Base-by-base conservation (phyloP, 805 yeast species). In the Ogataea parapolymorpha region DNA sequence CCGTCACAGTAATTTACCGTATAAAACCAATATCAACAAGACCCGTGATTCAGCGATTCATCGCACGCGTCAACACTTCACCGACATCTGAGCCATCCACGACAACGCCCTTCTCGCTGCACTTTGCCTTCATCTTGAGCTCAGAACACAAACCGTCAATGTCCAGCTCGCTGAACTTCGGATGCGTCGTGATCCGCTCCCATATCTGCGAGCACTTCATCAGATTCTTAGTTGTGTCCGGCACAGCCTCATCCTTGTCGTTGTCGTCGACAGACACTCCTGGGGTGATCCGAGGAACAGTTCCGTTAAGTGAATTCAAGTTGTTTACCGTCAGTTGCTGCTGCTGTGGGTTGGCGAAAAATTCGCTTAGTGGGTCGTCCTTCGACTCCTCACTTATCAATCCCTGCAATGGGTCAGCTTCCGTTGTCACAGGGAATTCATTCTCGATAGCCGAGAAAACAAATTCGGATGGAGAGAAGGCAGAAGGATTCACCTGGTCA, bases 161-260 rank as follows among this genome's bases (percentile, higher is more conserved):
- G 62, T 93, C 99, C 39, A 93, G 72, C 45, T 90, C 96, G 5
- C 93, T 80, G 63, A 90, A 93, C 59, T 84, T 79, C 25, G 99
- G 98, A 70, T 93, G 98, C 16, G 93, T 65, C 2, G 96, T 85
- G 27, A 93, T 84, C 57, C 98, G 76, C 63, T 91, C 98, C 99
- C 99, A 93, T 12, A 91, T 83, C 52, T 89, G 96, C 0, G 95
- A 78, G 63, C 99, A 93, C 56, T 79, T 79, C 65, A 85, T 65
- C 51, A 79, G 59, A 11, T 75, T 70, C 13, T 63, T 65, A 42
- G 80, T 83, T 7, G 78, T 83, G 4, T 83, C 76, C 5, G 95
- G 95, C 3, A 87, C 90, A 18, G 61, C 69, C 32, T 58, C 67
- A 14, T 54, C 60, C 27, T 57, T 68, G 20, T 59, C 44, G 12